Percentiles rank a stretch among this genome's conserved stretches.
These are phyloP conservation scores for Monilinia aucupariae DNA, from an alignment of 2,329 filamentous ascomycete genomes.

Conservation along the genomic window DNA sequence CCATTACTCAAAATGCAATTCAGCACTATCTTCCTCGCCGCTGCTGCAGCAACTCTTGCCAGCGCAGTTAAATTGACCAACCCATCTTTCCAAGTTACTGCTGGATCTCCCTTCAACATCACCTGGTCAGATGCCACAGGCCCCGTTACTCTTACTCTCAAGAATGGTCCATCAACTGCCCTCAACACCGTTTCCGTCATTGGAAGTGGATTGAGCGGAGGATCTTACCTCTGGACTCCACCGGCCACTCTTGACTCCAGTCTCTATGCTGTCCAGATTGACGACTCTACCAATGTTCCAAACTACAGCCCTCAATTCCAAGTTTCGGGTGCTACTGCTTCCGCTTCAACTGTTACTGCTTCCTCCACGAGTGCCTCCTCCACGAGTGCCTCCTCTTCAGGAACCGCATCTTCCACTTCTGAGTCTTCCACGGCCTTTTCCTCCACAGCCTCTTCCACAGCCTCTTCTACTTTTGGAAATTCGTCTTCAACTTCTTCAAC, in stretches of 20 bases:
- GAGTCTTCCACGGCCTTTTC: constrained; percentile 6
- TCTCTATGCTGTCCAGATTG: constrained; percentile 31
- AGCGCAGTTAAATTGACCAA: constrained; percentile 31
- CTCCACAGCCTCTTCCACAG: background rate
- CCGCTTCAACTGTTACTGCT: constrained; percentile 16
- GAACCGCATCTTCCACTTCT: constrained; percentile 10
- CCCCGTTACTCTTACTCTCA: constrained; percentile 30
- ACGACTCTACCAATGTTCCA: constrained; percentile 19
- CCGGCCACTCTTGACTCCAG: constrained; percentile 19
- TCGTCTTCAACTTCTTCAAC: background rate
- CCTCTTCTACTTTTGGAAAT: background rate
- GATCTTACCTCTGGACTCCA: constrained; percentile 28
- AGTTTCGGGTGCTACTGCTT: constrained; percentile 24
- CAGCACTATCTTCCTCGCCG: constrained; percentile 27
- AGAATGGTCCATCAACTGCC: constrained; percentile 27
- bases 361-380: constrained; percentile 14
- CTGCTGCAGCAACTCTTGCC: constrained; percentile 23
- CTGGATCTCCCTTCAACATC: constrained; percentile 27
- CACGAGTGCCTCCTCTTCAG: constrained; percentile 20
- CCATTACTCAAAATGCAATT: constrained; percentile 31
- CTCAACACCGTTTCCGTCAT: constrained; percentile 29
- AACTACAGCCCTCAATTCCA: constrained; percentile 32
- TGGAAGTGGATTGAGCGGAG: constrained; percentile 25
- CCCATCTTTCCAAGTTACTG: constrained; percentile 25
- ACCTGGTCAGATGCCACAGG: constrained; percentile 29